Conservation (phyloP, 345 rosid genomes). For the Eucalyptus cladocalyx region DNA sequence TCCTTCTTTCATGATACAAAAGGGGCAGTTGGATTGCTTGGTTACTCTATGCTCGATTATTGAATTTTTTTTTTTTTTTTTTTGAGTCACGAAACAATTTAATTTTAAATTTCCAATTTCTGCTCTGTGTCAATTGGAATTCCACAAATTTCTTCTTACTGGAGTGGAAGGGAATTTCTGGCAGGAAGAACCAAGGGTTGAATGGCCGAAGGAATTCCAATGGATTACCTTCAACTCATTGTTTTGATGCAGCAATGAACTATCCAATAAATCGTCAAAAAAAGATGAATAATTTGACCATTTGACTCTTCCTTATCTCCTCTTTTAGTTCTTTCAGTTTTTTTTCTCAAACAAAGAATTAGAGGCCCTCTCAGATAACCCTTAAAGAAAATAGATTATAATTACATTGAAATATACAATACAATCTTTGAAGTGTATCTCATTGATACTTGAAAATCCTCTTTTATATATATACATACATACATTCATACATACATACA, state of each 20-base stretch:
- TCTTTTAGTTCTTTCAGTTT: neutral
- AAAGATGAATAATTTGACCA: neutral
- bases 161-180: neutral
- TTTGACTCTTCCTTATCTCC: neutral
- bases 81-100: neutral
- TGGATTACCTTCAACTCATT: neutral
- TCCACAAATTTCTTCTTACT: neutral
- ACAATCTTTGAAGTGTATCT: neutral
- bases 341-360: neutral
- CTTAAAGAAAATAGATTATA: neutral
- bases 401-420: neutral
- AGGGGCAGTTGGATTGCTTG: neutral
- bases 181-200: neutral
- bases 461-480: neutral
- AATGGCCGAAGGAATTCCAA: neutral
- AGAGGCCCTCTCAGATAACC: neutral
- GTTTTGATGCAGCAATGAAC: neutral
- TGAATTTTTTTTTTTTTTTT: neutral
- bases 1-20: neutral
- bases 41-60: neutral
- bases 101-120: neutral
- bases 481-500: neutral
- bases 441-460: neutral
- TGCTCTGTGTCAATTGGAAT: neutral
- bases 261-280: neutral